Conservation (phyloP, 352 stramenopile genomes). For the Globisporangium polare region DNA sequence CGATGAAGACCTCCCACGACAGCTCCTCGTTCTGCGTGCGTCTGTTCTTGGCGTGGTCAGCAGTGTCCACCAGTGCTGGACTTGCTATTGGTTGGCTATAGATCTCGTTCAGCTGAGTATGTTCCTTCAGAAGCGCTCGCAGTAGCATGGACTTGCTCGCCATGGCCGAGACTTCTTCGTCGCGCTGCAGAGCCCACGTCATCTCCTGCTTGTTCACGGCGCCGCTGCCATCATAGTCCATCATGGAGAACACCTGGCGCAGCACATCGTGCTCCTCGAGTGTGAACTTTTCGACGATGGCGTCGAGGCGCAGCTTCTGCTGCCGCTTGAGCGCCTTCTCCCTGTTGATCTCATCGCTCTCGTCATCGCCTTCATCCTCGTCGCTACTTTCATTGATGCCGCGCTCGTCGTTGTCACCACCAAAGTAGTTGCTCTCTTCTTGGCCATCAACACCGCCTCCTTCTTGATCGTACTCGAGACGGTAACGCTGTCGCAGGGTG, state of each 20-base stretch:
- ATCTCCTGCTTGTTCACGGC: conserved; percentile 65
- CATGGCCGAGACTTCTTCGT: conserved; percentile 47
- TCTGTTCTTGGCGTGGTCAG: not conserved
- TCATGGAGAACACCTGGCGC: conserved; percentile 44
- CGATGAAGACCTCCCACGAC: conserved; percentile 49
- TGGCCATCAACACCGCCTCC: not conserved
- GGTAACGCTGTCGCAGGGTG: not conserved
- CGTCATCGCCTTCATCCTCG: not conserved
- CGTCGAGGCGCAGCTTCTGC: not conserved
- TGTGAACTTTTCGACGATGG: conserved; percentile 25
- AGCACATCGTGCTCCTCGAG: conserved; percentile 34
- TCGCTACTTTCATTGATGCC: not conserved
- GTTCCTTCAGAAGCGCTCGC: conserved; percentile 54
- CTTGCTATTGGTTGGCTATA: conserved; percentile 17
- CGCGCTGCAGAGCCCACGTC: conserved; percentile 56
- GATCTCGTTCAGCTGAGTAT: conserved; percentile 24
- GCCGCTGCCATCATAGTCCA: conserved; percentile 63
- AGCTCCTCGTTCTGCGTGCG: conserved; percentile 25
- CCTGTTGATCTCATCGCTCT: conserved; percentile 2
- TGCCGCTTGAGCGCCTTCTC: not conserved
- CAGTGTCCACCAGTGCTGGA: not conserved
- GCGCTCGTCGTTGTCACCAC: not conserved
- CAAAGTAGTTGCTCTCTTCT: not conserved
- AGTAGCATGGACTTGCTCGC: conserved; percentile 46
- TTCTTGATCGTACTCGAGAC: not conserved